Conservation (phyloP, 1,139 yeast species). For the Taphrina sp. region DNA sequence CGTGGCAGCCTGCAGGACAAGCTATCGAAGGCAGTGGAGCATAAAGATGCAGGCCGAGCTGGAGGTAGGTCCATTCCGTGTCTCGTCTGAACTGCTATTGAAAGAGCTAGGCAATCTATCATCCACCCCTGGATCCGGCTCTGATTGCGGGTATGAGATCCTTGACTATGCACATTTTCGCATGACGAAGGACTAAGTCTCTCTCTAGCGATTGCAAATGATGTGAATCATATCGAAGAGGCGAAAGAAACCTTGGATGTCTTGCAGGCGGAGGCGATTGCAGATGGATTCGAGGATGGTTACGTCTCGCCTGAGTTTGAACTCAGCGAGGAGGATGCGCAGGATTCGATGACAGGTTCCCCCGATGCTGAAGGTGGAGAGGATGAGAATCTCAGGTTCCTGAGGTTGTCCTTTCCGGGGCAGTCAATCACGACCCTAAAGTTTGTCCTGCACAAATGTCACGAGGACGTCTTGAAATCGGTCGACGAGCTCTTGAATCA, state of each 20-base stretch:
- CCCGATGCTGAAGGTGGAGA: slow-evolving; percentile 7
- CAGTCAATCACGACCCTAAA: slow-evolving; percentile 21
- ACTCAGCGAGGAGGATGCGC: not conserved
- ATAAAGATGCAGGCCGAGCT: slow-evolving; percentile 17
- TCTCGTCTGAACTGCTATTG: not conserved
- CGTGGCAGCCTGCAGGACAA: no score
- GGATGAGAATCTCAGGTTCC: slow-evolving; percentile 25
- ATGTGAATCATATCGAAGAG: slow-evolving; percentile 21
- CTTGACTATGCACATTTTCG: no score
- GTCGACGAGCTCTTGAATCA: slow-evolving; percentile 33
- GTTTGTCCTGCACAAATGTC: slow-evolving; percentile 29
- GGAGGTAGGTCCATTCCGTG: slow-evolving; percentile 2
- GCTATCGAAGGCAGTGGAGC: no score
- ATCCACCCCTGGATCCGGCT: slow-evolving; percentile 23
- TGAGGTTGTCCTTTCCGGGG: slow-evolving; percentile 28
- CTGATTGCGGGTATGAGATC: slow-evolving; percentile 26
- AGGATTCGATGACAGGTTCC: slow-evolving; percentile 10
- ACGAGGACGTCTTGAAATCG: slow-evolving; percentile 26
- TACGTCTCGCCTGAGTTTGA: not conserved
- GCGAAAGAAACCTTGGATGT: slow-evolving; percentile 29
- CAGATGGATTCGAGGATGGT: slow-evolving; percentile 12
- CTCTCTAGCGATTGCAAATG: slow-evolving; percentile 32
- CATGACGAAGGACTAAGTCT: not conserved
- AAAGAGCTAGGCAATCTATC: slow-evolving; percentile 10
- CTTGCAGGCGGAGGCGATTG: slow-evolving; percentile 24